These are phyloP conservation scores for Aspergillus felis DNA, from an alignment of 2,329 filamentous ascomycete species.

Conservation along the genomic window DNA sequence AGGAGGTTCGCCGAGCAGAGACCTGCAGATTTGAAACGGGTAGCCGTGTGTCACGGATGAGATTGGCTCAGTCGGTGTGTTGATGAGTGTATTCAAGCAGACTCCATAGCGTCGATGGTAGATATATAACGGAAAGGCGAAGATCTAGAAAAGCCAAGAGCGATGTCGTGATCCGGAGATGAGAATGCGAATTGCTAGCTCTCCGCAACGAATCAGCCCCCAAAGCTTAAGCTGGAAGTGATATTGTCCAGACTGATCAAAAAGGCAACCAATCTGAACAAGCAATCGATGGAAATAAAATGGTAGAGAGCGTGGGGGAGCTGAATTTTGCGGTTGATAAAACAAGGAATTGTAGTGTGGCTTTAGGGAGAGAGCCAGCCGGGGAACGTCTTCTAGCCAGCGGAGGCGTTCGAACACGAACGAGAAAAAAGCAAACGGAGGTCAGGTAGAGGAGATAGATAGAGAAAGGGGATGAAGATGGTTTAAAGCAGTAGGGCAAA, in stretches of 20 bases:
- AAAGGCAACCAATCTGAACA: neutral
- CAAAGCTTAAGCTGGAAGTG: constrained; percentile 1
- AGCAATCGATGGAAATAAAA: neutral
- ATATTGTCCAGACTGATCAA: neutral
- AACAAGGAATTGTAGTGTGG: neutral
- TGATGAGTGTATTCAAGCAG: constrained; percentile 6
- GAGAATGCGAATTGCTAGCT: constrained; percentile 18
- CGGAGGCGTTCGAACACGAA: neutral
- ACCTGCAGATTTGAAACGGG: neutral
- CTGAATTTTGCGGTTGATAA: neutral
- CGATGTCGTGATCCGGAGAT: constrained; percentile 29
- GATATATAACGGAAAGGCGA: constrained; percentile 11
- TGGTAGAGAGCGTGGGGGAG: neutral
- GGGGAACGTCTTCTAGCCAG: neutral
- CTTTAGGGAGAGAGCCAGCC: neutral
- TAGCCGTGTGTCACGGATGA: neutral
- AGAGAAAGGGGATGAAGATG: neutral
- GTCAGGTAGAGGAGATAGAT: neutral
- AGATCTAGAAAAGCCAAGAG: constrained; percentile 11
- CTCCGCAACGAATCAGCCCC: constrained; percentile 6
- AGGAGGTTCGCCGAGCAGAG: neutral
- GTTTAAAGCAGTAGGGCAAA: neutral
- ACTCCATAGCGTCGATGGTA: constrained; percentile 6
- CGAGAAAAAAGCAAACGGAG: neutral
- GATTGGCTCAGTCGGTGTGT: neutral